Percentiles rank a stretch among this genome's conserved stretches.
These are phyloP conservation scores for Colletotrichum salicis DNA, from an alignment of 2,329 filamentous ascomycete genomes.

Conservation along the genomic window DNA sequence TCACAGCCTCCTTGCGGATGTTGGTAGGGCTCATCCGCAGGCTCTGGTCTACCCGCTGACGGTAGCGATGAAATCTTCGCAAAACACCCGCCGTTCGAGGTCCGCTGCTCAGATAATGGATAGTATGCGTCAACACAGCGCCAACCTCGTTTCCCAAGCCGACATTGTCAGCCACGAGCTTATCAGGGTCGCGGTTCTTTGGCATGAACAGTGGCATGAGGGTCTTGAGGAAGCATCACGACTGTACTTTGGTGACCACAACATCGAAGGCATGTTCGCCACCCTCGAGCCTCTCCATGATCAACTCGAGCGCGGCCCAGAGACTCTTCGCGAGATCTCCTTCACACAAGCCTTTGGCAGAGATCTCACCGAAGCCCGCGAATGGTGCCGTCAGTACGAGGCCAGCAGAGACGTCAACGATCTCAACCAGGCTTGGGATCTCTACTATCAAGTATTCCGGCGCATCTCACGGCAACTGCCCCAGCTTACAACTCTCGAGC, in stretches of 20 bases:
- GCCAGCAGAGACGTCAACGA: slow-evolving; percentile 91
- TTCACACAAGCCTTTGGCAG: slow-evolving; percentile 98
- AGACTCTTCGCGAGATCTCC: slow-evolving; percentile 94
- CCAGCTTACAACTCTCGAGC: slow-evolving; percentile 89
- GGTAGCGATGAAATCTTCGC: slow-evolving; percentile 94
- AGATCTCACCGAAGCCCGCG: slow-evolving; percentile 91
- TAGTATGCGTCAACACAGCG: slow-evolving; percentile 94
- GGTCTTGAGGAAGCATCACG: slow-evolving; percentile 95
- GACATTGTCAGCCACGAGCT: slow-evolving; percentile 96
- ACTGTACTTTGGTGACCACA: slow-evolving; percentile 96
- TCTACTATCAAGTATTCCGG: slow-evolving; percentile 98
- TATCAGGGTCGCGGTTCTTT: slow-evolving; percentile 94
- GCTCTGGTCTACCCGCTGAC: slow-evolving; percentile 96
- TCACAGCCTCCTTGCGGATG: slow-evolving; percentile 90
- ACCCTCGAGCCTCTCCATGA: slow-evolving; percentile 91
- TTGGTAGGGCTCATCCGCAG: slow-evolving; percentile 94
- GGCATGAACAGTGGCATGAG: slow-evolving; percentile 99
- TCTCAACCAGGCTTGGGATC: slow-evolving; percentile 97
- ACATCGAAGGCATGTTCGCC: slow-evolving; percentile 97
- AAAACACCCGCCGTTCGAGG: slow-evolving; percentile 83
- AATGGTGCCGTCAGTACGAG: slow-evolving; percentile 95
- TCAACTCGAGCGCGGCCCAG: slow-evolving; percentile 87
- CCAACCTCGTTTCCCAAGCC: slow-evolving; percentile 91
- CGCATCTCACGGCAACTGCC: slow-evolving; percentile 93
- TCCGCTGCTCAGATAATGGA: slow-evolving; percentile 97